Percentiles rank a stretch among this genome's conserved stretches.
phyloP scores from a whole-genome alignment of 305 asterid genomes.

The Salvia sclarea region DNA sequence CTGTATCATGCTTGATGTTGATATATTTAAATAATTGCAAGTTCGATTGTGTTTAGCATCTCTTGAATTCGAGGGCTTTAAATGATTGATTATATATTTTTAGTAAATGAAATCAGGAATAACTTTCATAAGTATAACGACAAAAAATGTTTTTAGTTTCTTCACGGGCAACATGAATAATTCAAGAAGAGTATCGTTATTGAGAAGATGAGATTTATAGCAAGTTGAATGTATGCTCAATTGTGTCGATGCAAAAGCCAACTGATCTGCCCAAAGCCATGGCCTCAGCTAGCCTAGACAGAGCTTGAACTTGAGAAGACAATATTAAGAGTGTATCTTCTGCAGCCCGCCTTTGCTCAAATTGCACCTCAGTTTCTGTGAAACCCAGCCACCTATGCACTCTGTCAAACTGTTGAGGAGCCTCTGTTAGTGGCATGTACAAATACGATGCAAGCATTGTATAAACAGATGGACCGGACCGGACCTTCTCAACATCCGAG shows the following conservation, averaged over 20 bases:
- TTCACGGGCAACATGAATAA: no score
- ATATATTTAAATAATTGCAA: constrained; percentile 16
- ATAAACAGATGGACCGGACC: constrained; percentile 11
- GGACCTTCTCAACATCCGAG: constrained; percentile 70
- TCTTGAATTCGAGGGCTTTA: neutral
- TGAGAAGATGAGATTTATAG: neutral
- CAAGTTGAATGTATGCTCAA: constrained; percentile 43
- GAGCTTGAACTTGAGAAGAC: constrained; percentile 44
- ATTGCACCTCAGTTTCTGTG: constrained; percentile 39
- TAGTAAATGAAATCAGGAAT: no score
- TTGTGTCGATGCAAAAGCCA: constrained; percentile 58
- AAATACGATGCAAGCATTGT: neutral
- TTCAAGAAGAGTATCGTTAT: neutral
- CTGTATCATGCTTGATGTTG: constrained; percentile 10
- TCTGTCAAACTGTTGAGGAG: constrained; percentile 47
- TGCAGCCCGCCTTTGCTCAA: constrained; percentile 46
- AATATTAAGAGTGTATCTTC: constrained; percentile 46
- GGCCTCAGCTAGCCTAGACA: constrained; percentile 53
- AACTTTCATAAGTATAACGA: no score
- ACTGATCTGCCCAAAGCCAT: constrained; percentile 65
- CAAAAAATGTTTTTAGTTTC: no score
- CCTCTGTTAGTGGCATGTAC: constrained; percentile 20
- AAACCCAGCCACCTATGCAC: constrained; percentile 49
- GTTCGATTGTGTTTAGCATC: neutral
- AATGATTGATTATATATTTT: neutral